Conservation (phyloP, 1,284 basidiomycete genomes). For the Microbotryum lychnidis-dioicae region DNA sequence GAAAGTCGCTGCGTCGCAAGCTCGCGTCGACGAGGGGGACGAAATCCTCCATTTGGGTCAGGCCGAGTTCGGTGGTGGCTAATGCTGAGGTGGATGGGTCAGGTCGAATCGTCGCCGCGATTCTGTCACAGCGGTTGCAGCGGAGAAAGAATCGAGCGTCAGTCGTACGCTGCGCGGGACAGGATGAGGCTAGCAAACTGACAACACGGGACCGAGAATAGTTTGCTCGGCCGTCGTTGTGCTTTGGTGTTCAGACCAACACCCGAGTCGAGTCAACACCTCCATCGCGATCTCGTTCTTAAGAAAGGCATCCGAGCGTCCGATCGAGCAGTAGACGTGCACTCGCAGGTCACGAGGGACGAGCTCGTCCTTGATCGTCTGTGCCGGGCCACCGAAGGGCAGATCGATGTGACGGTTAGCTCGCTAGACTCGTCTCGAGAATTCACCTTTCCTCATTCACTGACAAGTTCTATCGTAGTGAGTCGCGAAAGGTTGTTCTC, state of each 20-base stretch:
- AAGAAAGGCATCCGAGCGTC: background rate
- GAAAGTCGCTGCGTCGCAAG: too few relatives aligned
- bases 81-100: too few relatives aligned
- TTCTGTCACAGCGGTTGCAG: too few relatives aligned
- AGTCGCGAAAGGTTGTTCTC: conserved; percentile 2
- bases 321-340: background rate
- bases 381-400: background rate
- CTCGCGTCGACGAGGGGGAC: too few relatives aligned
- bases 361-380: too few relatives aligned
- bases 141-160: too few relatives aligned
- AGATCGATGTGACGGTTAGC: background rate
- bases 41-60: too few relatives aligned
- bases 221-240: background rate
- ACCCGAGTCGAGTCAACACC: background rate
- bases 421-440: background rate
- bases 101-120: too few relatives aligned
- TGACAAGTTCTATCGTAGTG: conserved; percentile 5
- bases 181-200: background rate
- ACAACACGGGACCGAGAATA: conserved; percentile 6
- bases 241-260: background rate
- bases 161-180: background rate
- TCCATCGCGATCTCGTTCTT: conserved; percentile 3
- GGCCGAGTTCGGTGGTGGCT: too few relatives aligned
- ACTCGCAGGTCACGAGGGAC: background rate
- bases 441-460: background rate